Percentiles rank a stretch among this genome's conserved stretches.
phyloP scores from a whole-genome alignment of 768 basidiomycete genomes.

The Leucocoprinus sp. region DNA sequence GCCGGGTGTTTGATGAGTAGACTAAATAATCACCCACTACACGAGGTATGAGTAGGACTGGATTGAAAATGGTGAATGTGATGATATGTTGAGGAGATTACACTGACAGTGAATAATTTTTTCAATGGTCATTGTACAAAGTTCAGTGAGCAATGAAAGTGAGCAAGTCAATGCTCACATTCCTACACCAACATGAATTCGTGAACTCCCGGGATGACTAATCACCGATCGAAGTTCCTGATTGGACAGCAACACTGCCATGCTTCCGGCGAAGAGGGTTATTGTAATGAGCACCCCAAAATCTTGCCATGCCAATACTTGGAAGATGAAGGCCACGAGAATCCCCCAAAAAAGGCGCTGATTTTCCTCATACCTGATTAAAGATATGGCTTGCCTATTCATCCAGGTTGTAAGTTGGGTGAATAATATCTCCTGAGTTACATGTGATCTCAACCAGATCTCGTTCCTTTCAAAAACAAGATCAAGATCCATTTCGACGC shows the following conservation, averaged over 20 bases:
- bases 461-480: too few species aligned
- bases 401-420: slow-evolving; percentile 5
- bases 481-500: slow-evolving; percentile 9
- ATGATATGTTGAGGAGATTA: too few species aligned
- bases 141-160: too few species aligned
- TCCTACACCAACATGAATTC: neutral
- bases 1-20: too few species aligned
- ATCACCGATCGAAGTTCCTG: too few species aligned
- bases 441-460: slow-evolving; percentile 19
- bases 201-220: neutral
- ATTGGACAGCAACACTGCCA: neutral
- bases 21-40: too few species aligned
- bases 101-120: too few species aligned
- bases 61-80: too few species aligned
- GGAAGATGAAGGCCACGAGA: slow-evolving; percentile 21
- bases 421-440: slow-evolving; percentile 10
- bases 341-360: slow-evolving; percentile 14
- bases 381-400: slow-evolving; percentile 1
- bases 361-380: slow-evolving; percentile 16
- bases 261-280: too few species aligned
- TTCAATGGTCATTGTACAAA: too few species aligned
- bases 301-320: slow-evolving; percentile 15
- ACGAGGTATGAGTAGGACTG: too few species aligned
- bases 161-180: too few species aligned
- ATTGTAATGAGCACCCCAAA: slow-evolving; percentile 23